Evolutionary conservation across 2,329 filamentous ascomycete genomes (phyloP).

Genomic region (Paecilomyces sp.): DNA sequence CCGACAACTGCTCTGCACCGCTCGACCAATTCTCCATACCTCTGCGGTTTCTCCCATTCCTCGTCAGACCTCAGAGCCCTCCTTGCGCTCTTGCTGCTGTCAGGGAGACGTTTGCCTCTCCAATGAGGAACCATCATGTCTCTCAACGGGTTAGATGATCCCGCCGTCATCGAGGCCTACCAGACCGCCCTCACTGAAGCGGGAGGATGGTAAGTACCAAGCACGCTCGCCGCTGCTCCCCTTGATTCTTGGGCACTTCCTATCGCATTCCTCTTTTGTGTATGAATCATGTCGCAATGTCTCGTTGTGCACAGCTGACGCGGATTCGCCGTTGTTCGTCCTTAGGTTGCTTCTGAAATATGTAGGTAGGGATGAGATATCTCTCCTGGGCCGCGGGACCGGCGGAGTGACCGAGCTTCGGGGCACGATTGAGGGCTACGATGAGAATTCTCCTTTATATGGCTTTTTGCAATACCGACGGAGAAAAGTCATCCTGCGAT

Average conservation of each 20-base stretch:
- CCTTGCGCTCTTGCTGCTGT: background rate
- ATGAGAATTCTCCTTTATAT: constrained; percentile 81
- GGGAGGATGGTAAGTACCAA: constrained; percentile 76
- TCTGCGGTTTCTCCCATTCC: background rate
- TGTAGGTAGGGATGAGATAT: constrained; percentile 77
- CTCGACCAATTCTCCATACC: background rate
- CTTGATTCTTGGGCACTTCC: background rate
- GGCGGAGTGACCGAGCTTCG: constrained; percentile 81
- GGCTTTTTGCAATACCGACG: constrained; percentile 85
- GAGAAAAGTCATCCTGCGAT: constrained; percentile 86
- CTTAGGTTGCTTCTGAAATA: constrained; percentile 92
- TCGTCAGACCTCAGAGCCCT: background rate
- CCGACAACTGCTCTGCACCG: background rate
- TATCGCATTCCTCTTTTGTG: constrained; percentile 2
- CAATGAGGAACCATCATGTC: constrained; percentile 57
- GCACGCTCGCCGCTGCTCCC: constrained; percentile 26
- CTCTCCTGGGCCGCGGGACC: constrained; percentile 66
- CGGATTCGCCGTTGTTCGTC: constrained; percentile 4
- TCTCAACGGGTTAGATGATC: constrained; percentile 85
- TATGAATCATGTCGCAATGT: constrained; percentile 1
- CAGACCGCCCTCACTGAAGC: constrained; percentile 71
- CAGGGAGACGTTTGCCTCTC: background rate
- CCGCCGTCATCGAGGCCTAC: constrained; percentile 75
- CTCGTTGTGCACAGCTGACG: constrained; percentile 6
- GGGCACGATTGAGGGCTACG: constrained; percentile 67